A percentile compares a stretch with the other conserved stretches of the same genome.
Evolutionary conservation across 352 stramenopile species (phyloP).

Genomic region (Phytophthora sansomeana): DNA sequence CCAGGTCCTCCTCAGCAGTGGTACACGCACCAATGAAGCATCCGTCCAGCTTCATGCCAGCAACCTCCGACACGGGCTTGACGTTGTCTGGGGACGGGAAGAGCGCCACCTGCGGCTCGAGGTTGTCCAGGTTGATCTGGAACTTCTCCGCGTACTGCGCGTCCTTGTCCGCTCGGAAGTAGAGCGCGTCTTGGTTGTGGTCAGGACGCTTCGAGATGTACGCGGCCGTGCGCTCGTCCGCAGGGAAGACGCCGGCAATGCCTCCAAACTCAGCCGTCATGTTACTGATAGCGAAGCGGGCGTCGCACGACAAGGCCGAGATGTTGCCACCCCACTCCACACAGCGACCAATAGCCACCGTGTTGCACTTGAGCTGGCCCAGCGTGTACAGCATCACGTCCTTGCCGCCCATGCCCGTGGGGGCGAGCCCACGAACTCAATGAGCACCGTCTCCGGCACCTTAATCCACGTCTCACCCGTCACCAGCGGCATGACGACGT

Average conservation of each 20-base stretch:
- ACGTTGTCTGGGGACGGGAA: slow-evolving; percentile 80
- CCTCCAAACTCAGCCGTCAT: slow-evolving; percentile 89
- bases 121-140: slow-evolving; percentile 74
- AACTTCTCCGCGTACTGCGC: slow-evolving; percentile 79
- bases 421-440: slow-evolving; percentile 79
- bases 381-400: slow-evolving; percentile 90
- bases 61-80: slow-evolving; percentile 77
- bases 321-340: slow-evolving; percentile 89
- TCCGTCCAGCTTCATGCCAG: slow-evolving; percentile 90
- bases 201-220: slow-evolving; percentile 80
- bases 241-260: slow-evolving; percentile 86
- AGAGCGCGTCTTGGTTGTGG: slow-evolving; percentile 84
- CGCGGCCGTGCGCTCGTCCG: slow-evolving; percentile 75
- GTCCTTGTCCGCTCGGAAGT: slow-evolving; percentile 82
- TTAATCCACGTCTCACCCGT: slow-evolving; percentile 91
- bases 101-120: slow-evolving; percentile 79
- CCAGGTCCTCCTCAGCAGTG: slow-evolving; percentile 82
- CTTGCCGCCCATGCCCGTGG: slow-evolving; percentile 85
- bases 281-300: slow-evolving; percentile 87
- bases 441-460: slow-evolving; percentile 86
- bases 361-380: slow-evolving; percentile 89
- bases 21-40: slow-evolving; percentile 90
- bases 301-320: slow-evolving; percentile 75
- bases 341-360: slow-evolving; percentile 77
- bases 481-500: slow-evolving; percentile 88